Base-by-base conservation (phyloP, 768 basidiomycete genomes). In the Leucocoprinus leucothites region DNA sequence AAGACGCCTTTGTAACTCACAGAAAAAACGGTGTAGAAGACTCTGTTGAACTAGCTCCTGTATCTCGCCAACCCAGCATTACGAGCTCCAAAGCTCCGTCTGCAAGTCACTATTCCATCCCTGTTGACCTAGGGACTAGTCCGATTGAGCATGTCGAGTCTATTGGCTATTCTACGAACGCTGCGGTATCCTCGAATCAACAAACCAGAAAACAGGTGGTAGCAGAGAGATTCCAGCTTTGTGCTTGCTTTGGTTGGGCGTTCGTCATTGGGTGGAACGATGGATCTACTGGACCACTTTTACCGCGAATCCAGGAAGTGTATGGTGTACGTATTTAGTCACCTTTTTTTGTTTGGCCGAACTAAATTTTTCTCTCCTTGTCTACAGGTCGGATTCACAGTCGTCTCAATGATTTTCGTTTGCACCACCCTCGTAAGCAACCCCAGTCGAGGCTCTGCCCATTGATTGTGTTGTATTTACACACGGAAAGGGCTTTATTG, bases 261-360 rank as follows among this genome's bases (percentile, higher is more conserved):
- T 84, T 85, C 55, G 67, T 89, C 2, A 76, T 76, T 14, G 91
- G 91, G 13, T 92, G 89, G 88, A 89, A 86, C 61, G 90, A 91
- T 66, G 85, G 84, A 9, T 78, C 84, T 0, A 81, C 81, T 16
- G 91, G 91, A 1, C 89, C 91, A 1, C 68, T 94, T 16, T 67
- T 93, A 4, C 90, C 88, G 1, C 75, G 82, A 9, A 84, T 93
- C 44, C 89, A 88, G 65, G 65, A 68, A 5, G 76, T 61, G 71
- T 90, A 71, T 59, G 57, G 45, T 70, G 78, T 60, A 80, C 79
- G 63, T 51, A 36, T 35, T 19, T 45, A 24, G 13, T 41, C n/a
- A 6, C 31, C 13, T 34, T 13, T 34, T 34, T 38, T 13, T 38
- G 3, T 9, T 3, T 38, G 11, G 16, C 16, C 6, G 7, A 13